Base-by-base conservation (phyloP, 805 yeast species). In the Osmozyma mogii region DNA sequence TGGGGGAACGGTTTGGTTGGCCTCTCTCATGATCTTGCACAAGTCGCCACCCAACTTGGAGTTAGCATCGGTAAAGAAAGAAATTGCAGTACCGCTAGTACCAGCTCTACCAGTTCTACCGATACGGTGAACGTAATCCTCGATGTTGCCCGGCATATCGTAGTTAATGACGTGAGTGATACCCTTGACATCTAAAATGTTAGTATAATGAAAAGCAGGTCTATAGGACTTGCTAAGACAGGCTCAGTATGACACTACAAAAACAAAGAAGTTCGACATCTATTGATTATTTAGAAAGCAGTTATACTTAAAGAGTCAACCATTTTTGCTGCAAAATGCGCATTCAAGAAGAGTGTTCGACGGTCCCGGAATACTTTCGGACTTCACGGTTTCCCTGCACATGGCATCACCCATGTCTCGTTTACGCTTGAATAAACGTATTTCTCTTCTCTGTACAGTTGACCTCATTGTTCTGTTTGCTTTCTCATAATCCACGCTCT, bases 91-190 rank as follows among this genome's bases (percentile, higher is more conserved):
- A 73, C 98, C 98, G 40, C 72, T 70, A 40, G 87, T 78, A 59
- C 97, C 97, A 45, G 96, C 98, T 75, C 98, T 85, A 59, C 98
- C 98, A 43, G 98, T 88, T 76, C 96, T 88, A 62, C 98, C 98
- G 54, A 89, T 92, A 69, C 98, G 78, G 62, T 89, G 98, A 41
- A 89, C 96, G 59, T 89, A 89, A 68, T 92, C 97, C 71, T 92
- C 98, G 55, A 88, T 84, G 66, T 89, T 89, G 62, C 84, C 87
- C 54, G 98, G 97, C 88, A 89, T 89, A 61, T 89, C 97, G 54
- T 73, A 85, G 77, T 92, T 92, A 58, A 92, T 72, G 38, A 92
- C 98, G 51, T 69, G 78, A 48, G 88, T 81, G 57, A 92, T 84
- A 60, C 96, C 98, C 72, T 92, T 92, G 63, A 92, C 98, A 68